Conservation (phyloP, 345 rosid species). For the Salix dunnii region DNA sequence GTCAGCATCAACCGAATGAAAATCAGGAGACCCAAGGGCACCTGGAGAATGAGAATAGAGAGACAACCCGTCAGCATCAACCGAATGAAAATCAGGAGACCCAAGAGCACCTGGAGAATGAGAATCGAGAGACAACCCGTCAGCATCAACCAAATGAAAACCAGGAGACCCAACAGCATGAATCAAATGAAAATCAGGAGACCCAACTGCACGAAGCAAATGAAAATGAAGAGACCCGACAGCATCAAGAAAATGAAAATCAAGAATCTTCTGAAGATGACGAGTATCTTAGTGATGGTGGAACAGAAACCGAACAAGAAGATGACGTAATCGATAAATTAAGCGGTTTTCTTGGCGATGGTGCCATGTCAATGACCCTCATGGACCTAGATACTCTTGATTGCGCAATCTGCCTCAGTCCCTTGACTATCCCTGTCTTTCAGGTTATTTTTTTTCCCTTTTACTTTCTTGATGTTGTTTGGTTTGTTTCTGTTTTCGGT, state of each 20-base stretch:
- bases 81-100: no score
- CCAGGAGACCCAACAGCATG: no score
- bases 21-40: no score
- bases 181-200: no score
- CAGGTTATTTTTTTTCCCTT: slow-evolving; percentile 33
- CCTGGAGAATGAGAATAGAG: no score
- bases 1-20: no score
- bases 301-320: not conserved
- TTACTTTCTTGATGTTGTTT: not conserved
- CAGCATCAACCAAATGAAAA: no score
- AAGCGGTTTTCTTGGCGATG: not conserved
- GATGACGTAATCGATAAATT: not conserved
- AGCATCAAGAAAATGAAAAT: not conserved
- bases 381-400: slow-evolving; percentile 55
- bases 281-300: not conserved
- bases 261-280: not conserved
- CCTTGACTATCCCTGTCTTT: slow-evolving; percentile 46
- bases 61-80: no score
- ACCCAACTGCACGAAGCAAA: no score
- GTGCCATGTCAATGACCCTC: slow-evolving; percentile 25
- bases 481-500: not conserved
- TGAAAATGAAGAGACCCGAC: no score
- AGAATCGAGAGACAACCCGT: no score
- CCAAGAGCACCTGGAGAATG: no score
- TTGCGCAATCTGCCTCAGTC: slow-evolving; percentile 47